These are phyloP conservation scores for Helicostylum pulchrum DNA, from an alignment of 192 early-diverging fungal species.

Conservation along the genomic window DNA sequence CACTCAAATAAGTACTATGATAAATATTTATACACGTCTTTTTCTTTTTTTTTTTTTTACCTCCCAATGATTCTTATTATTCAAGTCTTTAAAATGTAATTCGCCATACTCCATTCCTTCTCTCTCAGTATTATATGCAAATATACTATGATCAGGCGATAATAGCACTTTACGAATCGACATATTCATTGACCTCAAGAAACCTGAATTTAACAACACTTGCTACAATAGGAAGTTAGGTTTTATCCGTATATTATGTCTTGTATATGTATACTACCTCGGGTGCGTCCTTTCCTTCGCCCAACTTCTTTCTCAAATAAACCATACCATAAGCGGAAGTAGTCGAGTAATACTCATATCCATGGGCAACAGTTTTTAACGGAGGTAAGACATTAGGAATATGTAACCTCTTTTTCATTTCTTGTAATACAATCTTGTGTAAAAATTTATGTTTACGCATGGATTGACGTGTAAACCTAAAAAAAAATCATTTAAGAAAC, in stretches of 20 bases:
- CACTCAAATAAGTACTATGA: not conserved
- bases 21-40: not conserved
- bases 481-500: not conserved
- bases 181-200: slow-evolving; percentile 41
- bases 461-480: slow-evolving; percentile 25
- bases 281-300: slow-evolving; percentile 30
- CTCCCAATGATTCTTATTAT: slow-evolving; percentile 33
- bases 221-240: too few relatives aligned
- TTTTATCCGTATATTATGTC: too few relatives aligned
- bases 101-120: slow-evolving; percentile 53
- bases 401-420: slow-evolving; percentile 49
- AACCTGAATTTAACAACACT: slow-evolving; percentile 50
- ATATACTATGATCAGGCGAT: slow-evolving; percentile 50
- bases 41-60: slow-evolving; percentile 24
- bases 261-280: slow-evolving; percentile 38
- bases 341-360: slow-evolving; percentile 54
- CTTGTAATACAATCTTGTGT: slow-evolving; percentile 33
- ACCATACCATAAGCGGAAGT: slow-evolving; percentile 45
- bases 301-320: slow-evolving; percentile 45
- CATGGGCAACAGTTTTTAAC: slow-evolving; percentile 42
- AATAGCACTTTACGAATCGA: slow-evolving; percentile 47
- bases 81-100: slow-evolving; percentile 48
- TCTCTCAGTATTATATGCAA: slow-evolving; percentile 49
- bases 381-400: slow-evolving; percentile 41
- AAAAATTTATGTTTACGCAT: slow-evolving; percentile 17